Conservation (phyloP, 2,329 filamentous ascomycete genomes). For the Xylaria sp. region DNA sequence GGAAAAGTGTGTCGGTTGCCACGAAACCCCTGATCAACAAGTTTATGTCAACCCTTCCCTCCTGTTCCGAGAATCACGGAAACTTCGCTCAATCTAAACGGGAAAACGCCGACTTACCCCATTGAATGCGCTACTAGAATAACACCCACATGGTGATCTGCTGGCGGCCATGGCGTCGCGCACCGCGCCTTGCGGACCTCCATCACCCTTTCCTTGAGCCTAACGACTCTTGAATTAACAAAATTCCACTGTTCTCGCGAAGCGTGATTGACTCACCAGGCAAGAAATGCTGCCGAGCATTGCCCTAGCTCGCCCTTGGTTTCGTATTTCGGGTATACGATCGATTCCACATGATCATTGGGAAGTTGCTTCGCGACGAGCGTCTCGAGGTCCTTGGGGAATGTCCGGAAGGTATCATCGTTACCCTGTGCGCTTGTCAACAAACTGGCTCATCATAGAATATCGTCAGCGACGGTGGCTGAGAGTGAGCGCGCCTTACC, state of each 20-base stretch:
- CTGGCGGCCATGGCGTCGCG: constrained; percentile 67
- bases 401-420: constrained; percentile 63
- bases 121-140: constrained; percentile 79
- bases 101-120: constrained; percentile 43
- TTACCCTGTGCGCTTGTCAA: constrained; percentile 44
- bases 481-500: constrained; percentile 31
- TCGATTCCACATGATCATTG: constrained; percentile 53
- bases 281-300: constrained; percentile 41
- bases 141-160: constrained; percentile 74
- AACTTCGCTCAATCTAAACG: neutral
- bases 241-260: neutral
- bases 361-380: constrained; percentile 54
- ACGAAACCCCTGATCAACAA: constrained; percentile 60
- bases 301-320: constrained; percentile 61
- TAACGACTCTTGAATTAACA: constrained; percentile 29
- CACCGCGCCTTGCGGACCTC: constrained; percentile 66
- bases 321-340: constrained; percentile 68
- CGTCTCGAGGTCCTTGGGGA: constrained; percentile 58
- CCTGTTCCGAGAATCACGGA: neutral
- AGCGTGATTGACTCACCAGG: constrained; percentile 36
- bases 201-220: constrained; percentile 76
- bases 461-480: neutral
- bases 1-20: constrained; percentile 72
- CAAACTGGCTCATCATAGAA: neutral
- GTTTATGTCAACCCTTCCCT: neutral